These are phyloP conservation scores for Allium fistulosum DNA, from an alignment of 106 monocot genomes.

Conservation along the genomic window DNA sequence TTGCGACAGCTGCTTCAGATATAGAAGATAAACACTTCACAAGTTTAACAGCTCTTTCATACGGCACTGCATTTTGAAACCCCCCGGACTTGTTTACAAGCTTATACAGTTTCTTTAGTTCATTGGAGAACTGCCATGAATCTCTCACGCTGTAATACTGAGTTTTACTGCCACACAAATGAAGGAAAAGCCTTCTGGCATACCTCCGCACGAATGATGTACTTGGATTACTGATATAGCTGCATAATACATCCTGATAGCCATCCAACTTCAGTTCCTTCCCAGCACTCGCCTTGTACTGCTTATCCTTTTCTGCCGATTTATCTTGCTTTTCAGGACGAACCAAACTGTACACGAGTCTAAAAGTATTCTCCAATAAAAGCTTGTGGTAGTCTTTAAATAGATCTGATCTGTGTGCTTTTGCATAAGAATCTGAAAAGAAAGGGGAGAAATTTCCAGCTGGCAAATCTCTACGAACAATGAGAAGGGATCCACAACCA, in stretches of 20 bases:
- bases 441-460: conserved; percentile 95
- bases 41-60: conserved; percentile 89
- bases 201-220: conserved; percentile 86
- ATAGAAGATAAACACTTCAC: conserved; percentile 82
- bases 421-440: conserved; percentile 95
- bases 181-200: conserved; percentile 93
- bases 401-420: conserved; percentile 77
- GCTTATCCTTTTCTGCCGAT: conserved; percentile 72
- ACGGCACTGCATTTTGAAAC: conserved; percentile 61
- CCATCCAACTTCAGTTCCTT: conserved; percentile 96
- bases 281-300: conserved; percentile 27
- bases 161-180: conserved; percentile 94
- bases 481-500: conserved; percentile 85
- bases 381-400: conserved; percentile 84
- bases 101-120: conserved; percentile 70
- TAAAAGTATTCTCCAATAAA: conserved; percentile 85
- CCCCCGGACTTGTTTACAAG: conserved; percentile 78
- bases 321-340: conserved; percentile 97
- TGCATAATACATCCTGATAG: conserved; percentile 91
- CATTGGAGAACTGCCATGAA: conserved; percentile 93
- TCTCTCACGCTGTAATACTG: conserved; percentile 94
- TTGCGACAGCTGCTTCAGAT: conserved; percentile 81
- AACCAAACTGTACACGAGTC: conserved; percentile 85
- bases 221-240: conserved; percentile 85
- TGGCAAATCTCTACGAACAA: conserved; percentile 74